phyloP scores from a whole-genome alignment of 306 rosid species.

The Vigna radiata region DNA sequence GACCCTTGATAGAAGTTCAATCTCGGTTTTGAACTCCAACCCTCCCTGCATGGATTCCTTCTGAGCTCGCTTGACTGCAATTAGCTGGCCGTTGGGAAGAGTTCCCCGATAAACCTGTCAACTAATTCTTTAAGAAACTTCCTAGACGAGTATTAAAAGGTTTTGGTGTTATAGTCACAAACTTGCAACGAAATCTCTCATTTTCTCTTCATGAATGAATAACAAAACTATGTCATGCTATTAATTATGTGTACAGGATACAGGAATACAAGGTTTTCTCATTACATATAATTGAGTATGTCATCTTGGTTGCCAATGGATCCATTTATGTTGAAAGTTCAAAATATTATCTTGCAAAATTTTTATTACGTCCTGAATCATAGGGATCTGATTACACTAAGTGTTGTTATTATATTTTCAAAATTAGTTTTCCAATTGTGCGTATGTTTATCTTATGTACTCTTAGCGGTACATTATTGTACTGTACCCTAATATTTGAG shows the following conservation, averaged over 20 bases:
- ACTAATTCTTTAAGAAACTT: constrained; percentile 12
- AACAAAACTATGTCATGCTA: constrained; percentile 10
- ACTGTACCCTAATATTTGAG: too few species aligned
- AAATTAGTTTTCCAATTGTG: too few species aligned
- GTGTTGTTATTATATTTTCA: too few species aligned
- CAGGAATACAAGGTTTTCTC: too few species aligned
- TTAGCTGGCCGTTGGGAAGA: constrained; percentile 62
- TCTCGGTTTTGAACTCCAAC: constrained; percentile 74
- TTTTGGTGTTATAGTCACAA: background rate
- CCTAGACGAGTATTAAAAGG: constrained; percentile 10
- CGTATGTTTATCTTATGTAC: too few species aligned
- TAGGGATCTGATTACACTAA: too few species aligned
- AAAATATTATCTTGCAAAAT: background rate
- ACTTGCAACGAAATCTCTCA: background rate
- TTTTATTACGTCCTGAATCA: background rate
- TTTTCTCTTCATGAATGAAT: background rate
- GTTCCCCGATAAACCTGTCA: constrained; percentile 71
- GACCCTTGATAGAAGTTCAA: constrained; percentile 86
- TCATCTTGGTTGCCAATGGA: constrained; percentile 6
- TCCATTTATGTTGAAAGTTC: background rate
- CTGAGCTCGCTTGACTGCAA: constrained; percentile 73
- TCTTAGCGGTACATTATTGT: too few species aligned
- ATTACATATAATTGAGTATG: background rate
- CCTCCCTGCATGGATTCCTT: constrained; percentile 70
- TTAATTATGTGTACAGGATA: background rate